Base-by-base conservation (phyloP, 1,284 basidiomycete genomes). In the Cutaneotrichosporon cavernicola region DNA sequence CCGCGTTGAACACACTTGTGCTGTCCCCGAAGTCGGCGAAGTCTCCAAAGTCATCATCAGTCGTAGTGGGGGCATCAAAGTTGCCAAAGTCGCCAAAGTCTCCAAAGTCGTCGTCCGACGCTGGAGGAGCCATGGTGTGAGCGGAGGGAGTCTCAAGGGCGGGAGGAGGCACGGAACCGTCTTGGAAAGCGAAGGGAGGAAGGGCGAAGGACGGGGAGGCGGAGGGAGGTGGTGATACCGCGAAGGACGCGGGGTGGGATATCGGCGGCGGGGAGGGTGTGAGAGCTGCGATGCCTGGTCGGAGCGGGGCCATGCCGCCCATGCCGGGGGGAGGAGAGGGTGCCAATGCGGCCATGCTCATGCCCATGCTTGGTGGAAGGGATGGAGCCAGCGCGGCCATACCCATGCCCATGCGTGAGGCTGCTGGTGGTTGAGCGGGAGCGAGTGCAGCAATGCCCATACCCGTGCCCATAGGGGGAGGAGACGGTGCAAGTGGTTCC, bases 41-140 rank as follows among this genome's bases (percentile, higher is more conserved):
- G 61, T 65, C 58, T 21, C 60, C 50, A 59, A 65, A 68, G 62
- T 65, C 64, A 36, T 57, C 65, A 40, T 66, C 65, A 1, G 58
- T 31, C 13, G 57, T 9, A 5, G 52, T 32, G 14, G 21, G 34
- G 16, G 56, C 11, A 18, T 46, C 40, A 26, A 47, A 34, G 49
- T 14, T 18, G 21, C 32, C 22, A 36, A 65, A 65, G 56, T 63
- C 61, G n/a, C 50, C 61, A 60, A 66, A 65, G 50, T 63, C 61
- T n/a, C 50, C 61, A 60, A 66, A 66, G 57, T 65, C 64, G 58
- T 67, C 60, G 32, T 34, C 49, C 1, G 58, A n/a, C 18, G 56
- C 26, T 13, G 38, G 26, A 16, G 56, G 1, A 26, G 46, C 21
- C 43, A 51, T 16, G 36, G 47, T 18, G 5, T 47, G 21, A 43